Evolutionary conservation across 1,284 basidiomycete genomes (phyloP).

Genomic region (Chiua sp.): DNA sequence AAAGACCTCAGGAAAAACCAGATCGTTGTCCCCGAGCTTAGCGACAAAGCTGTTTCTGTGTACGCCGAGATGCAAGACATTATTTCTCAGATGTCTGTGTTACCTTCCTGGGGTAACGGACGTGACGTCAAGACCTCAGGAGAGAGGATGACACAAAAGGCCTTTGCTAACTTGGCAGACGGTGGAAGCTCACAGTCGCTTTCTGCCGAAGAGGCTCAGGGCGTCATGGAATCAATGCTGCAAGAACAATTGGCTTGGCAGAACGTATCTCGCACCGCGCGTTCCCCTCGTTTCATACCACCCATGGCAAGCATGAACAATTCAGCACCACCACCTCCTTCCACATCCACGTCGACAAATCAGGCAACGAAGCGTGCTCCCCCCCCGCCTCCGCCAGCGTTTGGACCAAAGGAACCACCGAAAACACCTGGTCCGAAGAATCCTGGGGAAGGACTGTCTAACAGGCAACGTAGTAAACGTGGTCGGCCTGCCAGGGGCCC

Average conservation of each 20-base stretch:
- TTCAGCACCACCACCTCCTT: constrained; percentile 24
- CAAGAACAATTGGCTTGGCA: constrained; percentile 26
- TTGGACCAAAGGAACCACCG: constrained; percentile 1
- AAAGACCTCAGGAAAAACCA: constrained; percentile 50
- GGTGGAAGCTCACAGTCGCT: constrained; percentile 25
- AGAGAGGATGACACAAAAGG: constrained; percentile 48
- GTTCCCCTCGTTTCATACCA: constrained; percentile 16
- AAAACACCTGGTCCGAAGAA: constrained; percentile 1
- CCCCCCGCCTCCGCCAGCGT: constrained; percentile 3
- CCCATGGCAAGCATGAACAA: constrained; percentile 26
- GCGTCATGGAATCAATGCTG: constrained; percentile 24
- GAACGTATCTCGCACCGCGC: neutral
- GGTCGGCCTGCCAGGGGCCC: constrained; percentile 1
- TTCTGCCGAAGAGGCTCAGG: constrained; percentile 19
- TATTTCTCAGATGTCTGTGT: constrained; percentile 45
- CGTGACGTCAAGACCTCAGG: constrained; percentile 61
- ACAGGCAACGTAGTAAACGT: constrained; percentile 6
- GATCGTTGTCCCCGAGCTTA: constrained; percentile 45
- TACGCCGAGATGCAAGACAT: constrained; percentile 43
- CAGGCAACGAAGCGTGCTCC: constrained; percentile 21
- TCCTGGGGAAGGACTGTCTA: neutral
- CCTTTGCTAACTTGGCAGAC: constrained; percentile 28
- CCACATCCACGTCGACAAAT: constrained; percentile 32
- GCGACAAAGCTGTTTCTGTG: constrained; percentile 36
- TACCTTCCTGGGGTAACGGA: constrained; percentile 67